Conservation (phyloP, 129 eudicot genomes). For the Daucus carota region DH1_v3.0 NC_030387.2:31791501-31792000, state of each 20-base stretch:
- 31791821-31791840: neutral
- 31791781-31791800: neutral
- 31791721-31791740: neutral
- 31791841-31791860: neutral
- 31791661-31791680: neutral
- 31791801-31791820: neutral
- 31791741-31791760: too few species aligned
- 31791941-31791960: conserved; percentile 53
- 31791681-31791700: neutral
- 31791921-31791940: conserved; percentile 49
- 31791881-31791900: conserved; percentile 52
- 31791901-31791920: conserved; percentile 57
- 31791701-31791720: neutral
- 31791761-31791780: neutral
- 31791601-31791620: neutral
- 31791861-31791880: conserved; percentile 26
- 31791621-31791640: neutral
- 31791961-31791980: conserved; percentile 57
- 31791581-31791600: conserved; percentile 33
- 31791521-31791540: conserved; percentile 54
- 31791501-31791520: conserved; percentile 57
- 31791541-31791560: conserved; percentile 52
- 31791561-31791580: conserved; percentile 53
- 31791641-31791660: neutral
- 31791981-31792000: conserved; percentile 61